Evolutionary conservation across 768 basidiomycete genomes (phyloP).

Genomic region (Macrolepiota fuliginosa): DNA sequence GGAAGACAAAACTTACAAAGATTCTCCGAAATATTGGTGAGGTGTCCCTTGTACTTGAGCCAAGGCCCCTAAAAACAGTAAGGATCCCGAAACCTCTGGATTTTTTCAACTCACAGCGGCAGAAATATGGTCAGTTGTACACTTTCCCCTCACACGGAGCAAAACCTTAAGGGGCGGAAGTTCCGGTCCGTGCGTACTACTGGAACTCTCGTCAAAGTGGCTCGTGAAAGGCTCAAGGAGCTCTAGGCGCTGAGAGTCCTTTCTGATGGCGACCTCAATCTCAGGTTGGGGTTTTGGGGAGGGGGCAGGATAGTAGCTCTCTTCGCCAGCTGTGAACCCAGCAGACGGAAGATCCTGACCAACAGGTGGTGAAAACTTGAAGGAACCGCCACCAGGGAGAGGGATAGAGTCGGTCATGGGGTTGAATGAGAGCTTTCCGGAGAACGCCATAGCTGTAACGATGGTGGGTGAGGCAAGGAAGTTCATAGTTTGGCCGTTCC

Average conservation of each 20-base stretch:
- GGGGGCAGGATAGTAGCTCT: slow-evolving; percentile 75
- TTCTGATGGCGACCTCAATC: slow-evolving; percentile 72
- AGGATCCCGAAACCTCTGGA: background rate
- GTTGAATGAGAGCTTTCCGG: slow-evolving; percentile 91
- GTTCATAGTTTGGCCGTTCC: slow-evolving; percentile 93
- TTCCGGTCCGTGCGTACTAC: slow-evolving; percentile 60
- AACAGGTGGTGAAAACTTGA: slow-evolving; percentile 81
- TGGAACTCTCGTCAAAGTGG: slow-evolving; percentile 56
- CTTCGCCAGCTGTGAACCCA: slow-evolving; percentile 78
- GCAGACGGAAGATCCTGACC: slow-evolving; percentile 81
- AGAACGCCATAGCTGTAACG: slow-evolving; percentile 97
- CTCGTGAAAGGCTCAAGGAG: slow-evolving; percentile 80
- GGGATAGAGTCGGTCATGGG: slow-evolving; percentile 76
- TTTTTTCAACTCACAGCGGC: slow-evolving; percentile 67
- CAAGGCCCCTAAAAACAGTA: slow-evolving; percentile 72
- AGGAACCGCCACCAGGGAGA: slow-evolving; percentile 67
- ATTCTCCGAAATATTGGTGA: slow-evolving; percentile 96
- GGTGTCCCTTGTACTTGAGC: slow-evolving; percentile 98
- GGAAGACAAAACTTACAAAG: slow-evolving; percentile 53
- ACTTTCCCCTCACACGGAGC: slow-evolving; percentile 94
- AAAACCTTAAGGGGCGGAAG: slow-evolving; percentile 81
- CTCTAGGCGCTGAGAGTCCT: slow-evolving; percentile 84
- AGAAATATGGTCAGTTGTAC: slow-evolving; percentile 98
- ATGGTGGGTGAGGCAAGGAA: slow-evolving; percentile 97
- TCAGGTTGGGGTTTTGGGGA: slow-evolving; percentile 73